Evolutionary conservation across 2,329 filamentous ascomycete genomes (phyloP), one percentile per base, ranked within the genome.

Genomic region (Aureobasidium sp.): DNA sequence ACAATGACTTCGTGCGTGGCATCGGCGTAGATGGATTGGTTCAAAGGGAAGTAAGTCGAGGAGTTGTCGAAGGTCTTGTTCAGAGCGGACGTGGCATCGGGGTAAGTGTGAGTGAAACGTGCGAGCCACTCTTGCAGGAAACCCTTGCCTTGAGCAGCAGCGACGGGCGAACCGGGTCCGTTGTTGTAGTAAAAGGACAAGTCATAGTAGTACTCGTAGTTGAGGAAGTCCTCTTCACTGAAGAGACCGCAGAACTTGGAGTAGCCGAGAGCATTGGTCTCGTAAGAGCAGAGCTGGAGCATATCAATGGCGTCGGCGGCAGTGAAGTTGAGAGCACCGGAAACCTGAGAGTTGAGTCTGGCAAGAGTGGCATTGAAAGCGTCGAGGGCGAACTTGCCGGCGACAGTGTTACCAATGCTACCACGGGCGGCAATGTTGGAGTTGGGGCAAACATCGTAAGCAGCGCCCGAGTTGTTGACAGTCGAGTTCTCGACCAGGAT

Each of bases 201-300:
- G 19, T 58, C 55, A 43, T 58, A 58, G 55, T 58, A 58, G 55
- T 58, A 58, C 43, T 58, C 55, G 55, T 58, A 58, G 43, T 58
- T 58, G 55, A 58, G 38, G 11, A 49, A 58, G 55, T 58, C 55
- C 43, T 58, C 40, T 21, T 58, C 15, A 21, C 21, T 29, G 33
- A 58, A 58, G 33, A 58, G 55, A 29, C 31, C 31, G 33, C 55
- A 58, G 55, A 58, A 58, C n/a, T 21, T 33, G n/a, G 55, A 58
- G 55, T 58, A 58, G 33, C 55, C 55, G 3, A 58, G 43, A 49
- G 55, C 55, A 23, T 47, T 40, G 55, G 42, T 58, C 55, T 58
- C 55, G 33, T 58, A 58, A 1, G 55, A 58, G 33, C 55, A 58
- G 15, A 58, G 55, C 33, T 58, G 55, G 2, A 58, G n/a, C 55